Conservation (phyloP, 2,329 filamentous ascomycete genomes). For the Scedosporium dehoogii region DNA sequence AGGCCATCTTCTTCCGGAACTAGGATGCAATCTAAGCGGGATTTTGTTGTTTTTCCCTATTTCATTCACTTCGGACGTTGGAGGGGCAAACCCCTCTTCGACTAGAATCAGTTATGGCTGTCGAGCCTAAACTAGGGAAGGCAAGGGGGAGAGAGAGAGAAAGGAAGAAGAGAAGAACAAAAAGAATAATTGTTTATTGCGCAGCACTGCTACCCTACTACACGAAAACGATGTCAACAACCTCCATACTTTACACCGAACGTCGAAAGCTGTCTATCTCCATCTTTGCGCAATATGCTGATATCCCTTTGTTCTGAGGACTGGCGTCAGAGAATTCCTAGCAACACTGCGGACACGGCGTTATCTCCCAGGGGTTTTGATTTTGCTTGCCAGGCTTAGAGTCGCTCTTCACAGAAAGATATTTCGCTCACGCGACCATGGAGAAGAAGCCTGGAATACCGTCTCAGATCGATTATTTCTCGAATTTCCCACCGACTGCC, state of each 20-base stretch:
- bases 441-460: background rate
- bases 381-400: background rate
- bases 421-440: conserved; percentile 6
- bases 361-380: background rate
- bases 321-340: background rate
- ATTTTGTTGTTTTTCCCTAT: too few species aligned
- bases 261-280: too few species aligned
- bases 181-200: too few species aligned
- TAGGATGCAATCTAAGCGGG: too few species aligned
- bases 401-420: conserved; percentile 4
- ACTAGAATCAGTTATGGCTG: too few species aligned
- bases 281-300: background rate
- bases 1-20: too few species aligned
- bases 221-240: too few species aligned
- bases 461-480: background rate
- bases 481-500: background rate
- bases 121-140: too few species aligned
- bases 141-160: background rate
- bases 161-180: background rate
- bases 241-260: too few species aligned
- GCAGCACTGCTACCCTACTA: too few species aligned
- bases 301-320: background rate
- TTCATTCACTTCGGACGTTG: too few species aligned
- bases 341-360: background rate
- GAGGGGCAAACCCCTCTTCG: too few species aligned